Conservation (phyloP, 2,329 filamentous ascomycete species). For the Fusarium guadeloupense region DNA sequence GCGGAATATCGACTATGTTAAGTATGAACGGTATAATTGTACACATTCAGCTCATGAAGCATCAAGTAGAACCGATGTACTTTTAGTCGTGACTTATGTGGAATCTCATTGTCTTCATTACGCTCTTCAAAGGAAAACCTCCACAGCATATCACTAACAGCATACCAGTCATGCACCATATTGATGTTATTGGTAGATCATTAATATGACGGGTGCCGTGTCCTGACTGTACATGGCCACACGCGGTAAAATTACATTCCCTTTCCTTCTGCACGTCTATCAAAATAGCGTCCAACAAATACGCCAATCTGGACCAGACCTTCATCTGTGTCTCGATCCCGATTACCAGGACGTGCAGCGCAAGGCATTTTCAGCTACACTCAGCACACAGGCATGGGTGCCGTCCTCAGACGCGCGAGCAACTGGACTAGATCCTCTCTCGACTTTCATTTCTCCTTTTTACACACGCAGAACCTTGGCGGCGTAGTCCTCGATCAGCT, state of each 20-base stretch:
- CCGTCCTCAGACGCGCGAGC: slow-evolving; percentile 15
- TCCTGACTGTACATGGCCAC: slow-evolving; percentile 50
- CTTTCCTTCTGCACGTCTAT: slow-evolving; percentile 50
- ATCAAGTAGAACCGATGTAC: too few relatives aligned
- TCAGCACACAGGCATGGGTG: slow-evolving; percentile 15
- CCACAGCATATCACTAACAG: neutral
- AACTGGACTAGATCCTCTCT: slow-evolving; percentile 23
- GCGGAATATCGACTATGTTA: too few relatives aligned
- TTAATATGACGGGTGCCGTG: slow-evolving; percentile 45
- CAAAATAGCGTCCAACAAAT: slow-evolving; percentile 44
- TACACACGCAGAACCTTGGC: slow-evolving; percentile 88
- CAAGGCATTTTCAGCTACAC: slow-evolving; percentile 24
- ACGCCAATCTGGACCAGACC: slow-evolving; percentile 37
- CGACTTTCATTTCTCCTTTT: slow-evolving; percentile 34
- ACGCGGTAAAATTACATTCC: slow-evolving; percentile 55
- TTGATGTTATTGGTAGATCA: slow-evolving; percentile 42
- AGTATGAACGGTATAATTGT: too few relatives aligned
- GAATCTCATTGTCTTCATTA: neutral
- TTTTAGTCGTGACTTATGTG: too few relatives aligned
- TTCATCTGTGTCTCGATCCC: slow-evolving; percentile 25
- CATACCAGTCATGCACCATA: slow-evolving; percentile 4
- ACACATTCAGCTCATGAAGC: too few relatives aligned
- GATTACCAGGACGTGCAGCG: slow-evolving; percentile 27
- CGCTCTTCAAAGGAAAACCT: neutral
- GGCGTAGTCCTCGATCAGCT: slow-evolving; percentile 85